These are phyloP conservation scores for cucumber (Cucumis sativus) DNA, from an alignment of 306 rosid genomes.

Conservation along the genomic window Cucumber_9930_V3 NC_026657.2:34090501-34091000, in stretches of 20 bases:
- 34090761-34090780: background rate
- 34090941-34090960: too few species aligned
- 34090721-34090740: background rate
- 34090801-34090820: background rate
- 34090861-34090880: background rate
- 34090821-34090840: background rate
- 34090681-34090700: background rate
- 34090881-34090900: too few species aligned
- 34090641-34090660: background rate
- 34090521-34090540: background rate
- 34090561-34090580: background rate
- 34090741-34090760: background rate
- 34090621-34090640: background rate
- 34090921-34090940: too few species aligned
- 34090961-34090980: too few species aligned
- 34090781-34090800: background rate
- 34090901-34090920: too few species aligned
- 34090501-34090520: background rate
- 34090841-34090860: background rate
- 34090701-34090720: background rate
- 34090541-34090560: too few species aligned
- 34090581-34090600: background rate
- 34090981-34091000: too few species aligned
- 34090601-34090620: background rate
- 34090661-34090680: background rate